These are phyloP conservation scores for Rhamnella rubrinervis DNA, from an alignment of 331 rosid genomes.

Conservation along the genomic window DNA sequence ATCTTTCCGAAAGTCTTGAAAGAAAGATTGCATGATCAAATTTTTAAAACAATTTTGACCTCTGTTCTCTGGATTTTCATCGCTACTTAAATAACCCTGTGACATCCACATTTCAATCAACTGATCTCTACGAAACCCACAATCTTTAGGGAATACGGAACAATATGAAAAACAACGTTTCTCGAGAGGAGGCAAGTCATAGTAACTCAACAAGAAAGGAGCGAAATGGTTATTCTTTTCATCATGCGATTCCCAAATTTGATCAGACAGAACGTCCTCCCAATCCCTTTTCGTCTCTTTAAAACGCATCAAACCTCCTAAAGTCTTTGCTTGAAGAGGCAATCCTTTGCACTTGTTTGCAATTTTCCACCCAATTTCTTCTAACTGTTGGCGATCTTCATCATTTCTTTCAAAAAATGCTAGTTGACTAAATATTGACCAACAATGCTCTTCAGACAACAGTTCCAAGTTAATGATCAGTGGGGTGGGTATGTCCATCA, in stretches of 20 bases:
- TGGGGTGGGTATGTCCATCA: background rate
- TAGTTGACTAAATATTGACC: background rate
- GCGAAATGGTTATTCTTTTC: background rate
- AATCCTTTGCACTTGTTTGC: background rate
- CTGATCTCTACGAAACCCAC: background rate
- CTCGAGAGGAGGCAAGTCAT: background rate
- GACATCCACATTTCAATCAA: constrained; percentile 18
- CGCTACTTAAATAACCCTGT: background rate
- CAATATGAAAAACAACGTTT: constrained; percentile 8
- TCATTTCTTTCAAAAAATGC: background rate
- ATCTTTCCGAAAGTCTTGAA: background rate
- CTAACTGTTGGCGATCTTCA: background rate
- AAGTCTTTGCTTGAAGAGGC: constrained; percentile 4
- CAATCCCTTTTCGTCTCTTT: background rate
- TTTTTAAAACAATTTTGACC: constrained; percentile 1
- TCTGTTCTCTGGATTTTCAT: background rate
- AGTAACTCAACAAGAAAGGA: constrained; percentile 3
- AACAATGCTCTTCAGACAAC: background rate
- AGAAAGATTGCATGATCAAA: constrained; percentile 3
- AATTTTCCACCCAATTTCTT: background rate
- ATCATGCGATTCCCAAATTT: constrained; percentile 2
- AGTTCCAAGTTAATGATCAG: background rate
- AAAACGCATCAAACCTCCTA: background rate
- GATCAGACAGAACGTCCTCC: constrained; percentile 4
- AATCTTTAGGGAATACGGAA: background rate